Percentiles rank a stretch among this genome's conserved stretches.
Conservation (phyloP, 2,329 filamentous ascomycete genomes). For the Sarocladiaceae sp. region DNA sequence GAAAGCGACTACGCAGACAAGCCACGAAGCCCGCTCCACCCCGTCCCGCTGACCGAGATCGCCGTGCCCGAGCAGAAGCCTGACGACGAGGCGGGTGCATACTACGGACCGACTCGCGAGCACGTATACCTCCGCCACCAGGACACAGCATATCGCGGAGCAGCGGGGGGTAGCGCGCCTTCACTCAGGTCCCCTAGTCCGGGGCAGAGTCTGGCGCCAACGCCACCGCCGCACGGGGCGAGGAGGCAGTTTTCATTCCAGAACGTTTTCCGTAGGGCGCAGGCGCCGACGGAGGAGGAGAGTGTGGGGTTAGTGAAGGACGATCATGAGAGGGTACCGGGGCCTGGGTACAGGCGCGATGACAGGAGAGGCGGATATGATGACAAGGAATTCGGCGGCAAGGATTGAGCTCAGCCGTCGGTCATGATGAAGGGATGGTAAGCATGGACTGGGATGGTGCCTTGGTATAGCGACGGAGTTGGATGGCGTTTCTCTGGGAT, state of each 20-base stretch:
- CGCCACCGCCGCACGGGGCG: conserved; percentile 54
- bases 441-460: too few relatives aligned
- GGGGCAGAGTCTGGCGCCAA: conserved; percentile 37
- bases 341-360: not conserved
- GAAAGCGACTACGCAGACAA: conserved; percentile 32
- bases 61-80: conserved; percentile 39
- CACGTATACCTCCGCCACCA: conserved; percentile 38
- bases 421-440: too few relatives aligned
- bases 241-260: conserved; percentile 88
- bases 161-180: conserved; percentile 13
- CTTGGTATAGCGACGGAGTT: too few relatives aligned
- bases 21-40: conserved; percentile 50
- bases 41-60: conserved; percentile 58
- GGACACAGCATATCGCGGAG: conserved; percentile 43
- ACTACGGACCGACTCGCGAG: conserved; percentile 30
- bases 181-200: conserved; percentile 3
- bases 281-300: conserved; percentile 68
- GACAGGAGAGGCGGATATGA: not conserved
- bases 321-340: conserved; percentile 37
- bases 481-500: too few relatives aligned
- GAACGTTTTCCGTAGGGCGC: conserved; percentile 57
- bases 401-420: too few relatives aligned
- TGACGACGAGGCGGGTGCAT: conserved; percentile 34
- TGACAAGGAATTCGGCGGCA: too few relatives aligned
- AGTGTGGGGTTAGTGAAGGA: conserved; percentile 75